Conservation (phyloP, 2,329 filamentous ascomycete species). For the Pyricularia pennisetigena region DNA sequence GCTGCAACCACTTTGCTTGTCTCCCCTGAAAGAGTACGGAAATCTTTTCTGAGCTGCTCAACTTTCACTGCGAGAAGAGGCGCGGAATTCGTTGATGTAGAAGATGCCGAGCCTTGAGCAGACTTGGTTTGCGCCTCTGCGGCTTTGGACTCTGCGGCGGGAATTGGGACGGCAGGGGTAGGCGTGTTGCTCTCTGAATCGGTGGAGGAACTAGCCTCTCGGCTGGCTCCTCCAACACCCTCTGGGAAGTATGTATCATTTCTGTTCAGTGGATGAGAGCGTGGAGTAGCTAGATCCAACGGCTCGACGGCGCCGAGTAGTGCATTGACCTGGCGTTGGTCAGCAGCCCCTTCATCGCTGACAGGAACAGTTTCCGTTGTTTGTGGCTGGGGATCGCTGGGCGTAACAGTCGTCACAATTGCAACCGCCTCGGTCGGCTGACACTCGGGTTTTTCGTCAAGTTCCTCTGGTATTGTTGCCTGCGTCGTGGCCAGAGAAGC, state of each 20-base stretch:
- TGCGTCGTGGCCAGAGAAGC: conserved; percentile 27
- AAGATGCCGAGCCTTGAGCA: neutral
- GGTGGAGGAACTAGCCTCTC: neutral
- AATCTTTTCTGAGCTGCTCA: conserved; percentile 41
- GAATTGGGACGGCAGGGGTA: neutral
- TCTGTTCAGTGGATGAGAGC: neutral
- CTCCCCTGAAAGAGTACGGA: conserved; percentile 25
- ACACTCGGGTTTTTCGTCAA: conserved; percentile 13
- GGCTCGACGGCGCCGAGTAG: conserved; percentile 37
- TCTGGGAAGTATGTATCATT: neutral
- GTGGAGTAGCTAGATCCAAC: conserved; percentile 34
- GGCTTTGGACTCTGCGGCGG: neutral
- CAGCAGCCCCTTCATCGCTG: neutral
- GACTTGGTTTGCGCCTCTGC: neutral
- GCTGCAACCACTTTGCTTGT: conserved; percentile 12
- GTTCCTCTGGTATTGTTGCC: conserved; percentile 11
- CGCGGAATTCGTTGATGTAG: conserved; percentile 1
- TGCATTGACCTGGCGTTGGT: neutral
- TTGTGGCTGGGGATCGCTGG: neutral
- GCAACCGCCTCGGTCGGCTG: conserved; percentile 8
- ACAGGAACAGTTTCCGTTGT: neutral
- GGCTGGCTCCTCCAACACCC: neutral
- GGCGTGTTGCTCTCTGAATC: neutral
- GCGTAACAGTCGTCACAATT: neutral
- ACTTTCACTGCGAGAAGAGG: conserved; percentile 33